Base-by-base conservation (phyloP, 306 rosid genomes). In the Astragalus membranaceus region DNA sequence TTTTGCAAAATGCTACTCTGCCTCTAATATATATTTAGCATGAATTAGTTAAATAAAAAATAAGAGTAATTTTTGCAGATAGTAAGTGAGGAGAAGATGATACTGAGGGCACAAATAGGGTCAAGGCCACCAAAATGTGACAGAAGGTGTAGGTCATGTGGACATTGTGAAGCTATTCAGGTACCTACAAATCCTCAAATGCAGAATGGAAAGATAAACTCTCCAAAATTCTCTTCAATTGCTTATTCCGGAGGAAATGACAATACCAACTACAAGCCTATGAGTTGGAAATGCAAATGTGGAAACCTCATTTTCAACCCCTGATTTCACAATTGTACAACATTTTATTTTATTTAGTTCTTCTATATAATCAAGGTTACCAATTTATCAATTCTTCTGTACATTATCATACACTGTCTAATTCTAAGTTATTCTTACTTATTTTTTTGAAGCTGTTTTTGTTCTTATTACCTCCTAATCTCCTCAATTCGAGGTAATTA, bases 281-380 rank as follows among this genome's bases (percentile, higher is more conserved):
- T 94, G 87, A 90, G 96, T 71, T 90, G 98, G 97, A 94, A 94
- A 44, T 94, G 98, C 87, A 94, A 88, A 83, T 94, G 98, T 75
- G 98, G 97, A 17, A 78, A 77, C 75, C 75, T 75, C 71, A 85
- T 94, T 80, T 87, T 88, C 85, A 90, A 88, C 83, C 96, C 97
- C 9, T 94, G 79, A 89, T 39, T 29, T 17, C 54, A 6, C 15
- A 32, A 46, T 36, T 47, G 39, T 39, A 33, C 29, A 6, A 49
- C 37, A 5, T 7, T 30, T 72, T 51, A 56, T 26, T 52, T 26
- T 52, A 9, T 30, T 72, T 51, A 49, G 29, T 60, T 48, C 4
- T 39, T 47, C 49, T 52, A 15, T 41, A 10, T 49, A 51, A 75
- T 61, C 30, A 72, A 65, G 32, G 51, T 51, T 51, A 72, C 61